A percentile compares a stretch with the other conserved stretches of the same genome.
Conservation (phyloP, 106 monocot species). For the Allium sativum region DNA sequence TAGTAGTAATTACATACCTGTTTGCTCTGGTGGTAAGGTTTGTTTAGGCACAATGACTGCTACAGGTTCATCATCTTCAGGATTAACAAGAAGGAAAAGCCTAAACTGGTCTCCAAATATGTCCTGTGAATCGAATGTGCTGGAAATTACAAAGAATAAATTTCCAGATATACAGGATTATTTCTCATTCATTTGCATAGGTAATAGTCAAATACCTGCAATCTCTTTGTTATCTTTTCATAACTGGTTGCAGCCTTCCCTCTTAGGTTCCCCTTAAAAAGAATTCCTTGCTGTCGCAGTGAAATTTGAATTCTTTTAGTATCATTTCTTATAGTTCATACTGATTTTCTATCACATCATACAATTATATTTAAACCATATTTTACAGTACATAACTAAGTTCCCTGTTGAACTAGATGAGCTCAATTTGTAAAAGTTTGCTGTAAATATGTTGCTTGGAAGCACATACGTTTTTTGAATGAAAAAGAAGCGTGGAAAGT, state of each 20-base stretch:
- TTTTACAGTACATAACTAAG: too few relatives aligned
- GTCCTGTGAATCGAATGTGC: constrained; percentile 46
- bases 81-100: constrained; percentile 84
- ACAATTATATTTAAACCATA: too few relatives aligned
- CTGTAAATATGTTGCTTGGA: too few relatives aligned
- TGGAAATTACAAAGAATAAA: constrained; percentile 23
- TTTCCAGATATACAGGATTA: not conserved
- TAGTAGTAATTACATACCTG: constrained; percentile 28
- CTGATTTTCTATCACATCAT: too few relatives aligned
- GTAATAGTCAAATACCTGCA: constrained; percentile 37
- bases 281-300: constrained; percentile 55
- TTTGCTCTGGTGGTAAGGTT: constrained; percentile 56
- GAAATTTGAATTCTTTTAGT: too few relatives aligned
- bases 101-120: constrained; percentile 88
- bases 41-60: constrained; percentile 80
- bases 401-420: too few relatives aligned
- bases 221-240: constrained; percentile 73
- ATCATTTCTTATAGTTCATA: too few relatives aligned
- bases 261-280: constrained; percentile 88
- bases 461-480: too few relatives aligned
- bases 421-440: too few relatives aligned
- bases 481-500: not conserved
- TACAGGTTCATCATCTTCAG: constrained; percentile 89
- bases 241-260: constrained; percentile 70
- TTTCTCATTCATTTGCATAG: not conserved